Evolutionary conservation across 2,329 filamentous ascomycete species (phyloP), one percentile per base, ranked within the genome.

Genomic region (Fusarium begoniae): DNA sequence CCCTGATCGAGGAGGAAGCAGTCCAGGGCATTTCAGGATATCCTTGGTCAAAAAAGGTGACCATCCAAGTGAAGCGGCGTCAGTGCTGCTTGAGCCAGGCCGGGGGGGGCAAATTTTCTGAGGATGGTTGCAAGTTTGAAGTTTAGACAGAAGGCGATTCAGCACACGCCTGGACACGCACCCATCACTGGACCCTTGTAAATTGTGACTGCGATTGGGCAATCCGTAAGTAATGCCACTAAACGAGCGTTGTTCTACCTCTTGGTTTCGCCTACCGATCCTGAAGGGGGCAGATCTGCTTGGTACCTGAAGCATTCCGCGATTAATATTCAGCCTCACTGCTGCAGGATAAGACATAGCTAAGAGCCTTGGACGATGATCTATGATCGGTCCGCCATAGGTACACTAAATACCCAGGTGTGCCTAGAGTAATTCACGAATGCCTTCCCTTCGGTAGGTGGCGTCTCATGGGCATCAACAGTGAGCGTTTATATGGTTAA

Each of bases 381-480:
- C 51, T 35, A 56, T 66, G 55, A 50, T 32, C 63, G 51, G 65
- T 50, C 22, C 53, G 26, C 32, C 18, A 59, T 37, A 58, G 41
- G 41, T 50, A 55, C 28, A 63, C 30, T 44, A n/a, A 38, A 26
- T 38, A 61, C 45, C 40, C 28, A 55, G 28, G 41, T 48, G 43
- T 55, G 63, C 55, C 48, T 57, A 28, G 43, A 50, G 53, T 59
- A 38, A 50, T 54, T 61, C 38, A 55, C 14, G 51, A 66, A 60
- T 50, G 54, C 40, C 47, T 59, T 41, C 51, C 24, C 26, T 57
- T 67, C 20, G 53, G 63, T 54, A 55, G 53, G 70, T 72, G 65
- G 75, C 72, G 74, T 65, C 60, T 64, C 56, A 56, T 72, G 68
- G 65, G 75, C 65, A 73, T 75, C 67, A 65, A 55, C 69, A 66